These are phyloP conservation scores for Biscogniauxia mediterranea DNA, from an alignment of 2,329 filamentous ascomycete species.

Conservation along the genomic window DNA sequence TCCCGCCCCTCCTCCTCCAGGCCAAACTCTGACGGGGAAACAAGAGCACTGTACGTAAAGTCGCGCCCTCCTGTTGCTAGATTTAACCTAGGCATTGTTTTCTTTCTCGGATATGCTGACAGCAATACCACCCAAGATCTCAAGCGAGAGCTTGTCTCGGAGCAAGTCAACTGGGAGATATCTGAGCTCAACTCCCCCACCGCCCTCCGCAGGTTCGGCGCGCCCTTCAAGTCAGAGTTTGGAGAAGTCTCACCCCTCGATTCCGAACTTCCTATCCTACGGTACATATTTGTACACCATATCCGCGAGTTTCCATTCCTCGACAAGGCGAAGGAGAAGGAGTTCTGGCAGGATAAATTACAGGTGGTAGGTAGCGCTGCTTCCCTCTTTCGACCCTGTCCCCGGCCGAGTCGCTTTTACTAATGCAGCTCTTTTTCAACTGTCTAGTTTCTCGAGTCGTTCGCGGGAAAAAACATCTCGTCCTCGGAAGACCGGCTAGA, in stretches of 20 bases:
- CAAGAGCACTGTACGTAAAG: conserved; percentile 87
- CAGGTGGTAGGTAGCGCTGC: conserved; percentile 68
- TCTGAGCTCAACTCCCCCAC: conserved; percentile 91
- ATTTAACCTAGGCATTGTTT: too few species aligned
- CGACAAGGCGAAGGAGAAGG: conserved; percentile 94
- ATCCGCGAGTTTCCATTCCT: conserved; percentile 97
- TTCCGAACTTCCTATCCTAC: conserved; percentile 87
- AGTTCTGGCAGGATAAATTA: conserved; percentile 98
- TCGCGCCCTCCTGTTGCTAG: neutral
- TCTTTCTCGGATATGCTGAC: conserved; percentile 18
- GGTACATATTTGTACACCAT: conserved; percentile 98
- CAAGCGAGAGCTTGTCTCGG: conserved; percentile 89
- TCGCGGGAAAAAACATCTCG: conserved; percentile 94
- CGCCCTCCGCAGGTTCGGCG: conserved; percentile 89
- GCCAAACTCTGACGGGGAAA: conserved; percentile 75
- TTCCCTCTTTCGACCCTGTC: neutral
- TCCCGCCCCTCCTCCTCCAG: conserved; percentile 37
- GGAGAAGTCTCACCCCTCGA: conserved; percentile 92
- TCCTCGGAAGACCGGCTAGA: conserved; percentile 94
- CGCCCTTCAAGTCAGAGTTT: conserved; percentile 87
- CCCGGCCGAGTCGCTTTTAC: neutral
- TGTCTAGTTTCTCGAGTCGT: conserved; percentile 85
- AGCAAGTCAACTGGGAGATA: conserved; percentile 89
- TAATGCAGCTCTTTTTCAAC: conserved; percentile 2
- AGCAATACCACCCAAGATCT: conserved; percentile 59